phyloP scores from a whole-genome alignment of 2,329 filamentous ascomycete species.

The Aspergillus tamarii region DNA sequence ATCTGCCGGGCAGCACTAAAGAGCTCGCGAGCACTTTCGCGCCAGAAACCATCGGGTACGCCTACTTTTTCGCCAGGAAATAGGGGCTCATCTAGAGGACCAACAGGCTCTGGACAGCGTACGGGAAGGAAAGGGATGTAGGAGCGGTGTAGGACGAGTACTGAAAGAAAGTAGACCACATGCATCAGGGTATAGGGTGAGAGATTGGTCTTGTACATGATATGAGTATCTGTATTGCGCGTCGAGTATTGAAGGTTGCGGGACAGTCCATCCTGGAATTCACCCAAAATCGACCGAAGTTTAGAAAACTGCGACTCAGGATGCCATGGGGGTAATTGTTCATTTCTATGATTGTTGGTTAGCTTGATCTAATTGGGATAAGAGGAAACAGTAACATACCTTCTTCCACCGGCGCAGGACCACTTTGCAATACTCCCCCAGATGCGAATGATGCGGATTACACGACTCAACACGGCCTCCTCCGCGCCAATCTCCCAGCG shows the following conservation, averaged over 20 bases:
- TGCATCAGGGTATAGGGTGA: constrained; percentile 61
- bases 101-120: constrained; percentile 52
- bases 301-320: constrained; percentile 52
- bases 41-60: constrained; percentile 56
- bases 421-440: constrained; percentile 60
- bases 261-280: constrained; percentile 56
- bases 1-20: constrained; percentile 58
- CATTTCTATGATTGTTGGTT: constrained; percentile 38
- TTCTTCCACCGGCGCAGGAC: constrained; percentile 58
- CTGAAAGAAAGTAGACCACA: constrained; percentile 56
- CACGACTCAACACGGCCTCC: constrained; percentile 58
- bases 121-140: constrained; percentile 60
- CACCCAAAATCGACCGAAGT: constrained; percentile 50
- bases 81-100: constrained; percentile 56
- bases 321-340: constrained; percentile 58
- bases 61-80: constrained; percentile 49
- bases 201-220: constrained; percentile 54
- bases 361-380: not conserved
- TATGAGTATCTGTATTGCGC: constrained; percentile 58
- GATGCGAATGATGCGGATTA: constrained; percentile 58
- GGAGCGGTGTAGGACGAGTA: constrained; percentile 59
- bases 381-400: constrained; percentile 37
- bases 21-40: constrained; percentile 52
- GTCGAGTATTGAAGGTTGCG: constrained; percentile 55
- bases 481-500: constrained; percentile 57